Evolutionary conservation across 1,139 yeast genomes (phyloP).

Genomic region (Taphrina communis): DNA sequence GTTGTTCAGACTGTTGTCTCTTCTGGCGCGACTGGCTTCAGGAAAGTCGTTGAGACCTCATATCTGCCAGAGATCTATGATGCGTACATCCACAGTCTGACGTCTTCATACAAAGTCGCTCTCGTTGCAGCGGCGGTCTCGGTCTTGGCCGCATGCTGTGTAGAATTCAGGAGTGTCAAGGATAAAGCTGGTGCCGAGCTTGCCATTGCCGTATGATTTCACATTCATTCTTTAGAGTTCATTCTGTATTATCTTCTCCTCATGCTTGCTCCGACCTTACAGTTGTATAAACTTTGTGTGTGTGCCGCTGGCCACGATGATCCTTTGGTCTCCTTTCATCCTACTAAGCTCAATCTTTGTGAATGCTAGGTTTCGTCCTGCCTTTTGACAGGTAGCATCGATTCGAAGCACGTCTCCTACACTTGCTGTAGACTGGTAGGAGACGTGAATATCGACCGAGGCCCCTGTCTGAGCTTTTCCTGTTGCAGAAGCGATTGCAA

Average conservation of each 20-base stretch:
- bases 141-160: constrained; percentile 14
- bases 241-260: not conserved
- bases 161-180: constrained; percentile 34
- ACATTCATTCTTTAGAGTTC: not conserved
- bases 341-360: constrained; percentile 6
- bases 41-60: constrained; percentile 24
- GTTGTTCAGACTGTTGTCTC: constrained; percentile 12
- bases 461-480: constrained; percentile 13
- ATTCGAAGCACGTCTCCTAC: constrained; percentile 3
- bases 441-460: constrained; percentile 15
- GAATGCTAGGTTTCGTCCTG: constrained; percentile 25
- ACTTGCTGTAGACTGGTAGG: constrained; percentile 14
- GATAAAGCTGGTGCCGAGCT: constrained; percentile 15
- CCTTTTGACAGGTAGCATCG: constrained; percentile 4
- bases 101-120: constrained; percentile 16
- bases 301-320: constrained; percentile 12
- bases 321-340: constrained; percentile 1
- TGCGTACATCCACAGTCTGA: constrained; percentile 27
- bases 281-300: constrained; percentile 11
- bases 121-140: constrained; percentile 22
- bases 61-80: constrained; percentile 16
- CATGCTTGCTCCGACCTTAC: not conserved
- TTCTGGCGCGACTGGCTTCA: constrained; percentile 29
- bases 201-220: constrained; percentile 6
- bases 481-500: constrained; percentile 2